Conservation (phyloP, 345 rosid species). For the Rhizophora mangle region DNA sequence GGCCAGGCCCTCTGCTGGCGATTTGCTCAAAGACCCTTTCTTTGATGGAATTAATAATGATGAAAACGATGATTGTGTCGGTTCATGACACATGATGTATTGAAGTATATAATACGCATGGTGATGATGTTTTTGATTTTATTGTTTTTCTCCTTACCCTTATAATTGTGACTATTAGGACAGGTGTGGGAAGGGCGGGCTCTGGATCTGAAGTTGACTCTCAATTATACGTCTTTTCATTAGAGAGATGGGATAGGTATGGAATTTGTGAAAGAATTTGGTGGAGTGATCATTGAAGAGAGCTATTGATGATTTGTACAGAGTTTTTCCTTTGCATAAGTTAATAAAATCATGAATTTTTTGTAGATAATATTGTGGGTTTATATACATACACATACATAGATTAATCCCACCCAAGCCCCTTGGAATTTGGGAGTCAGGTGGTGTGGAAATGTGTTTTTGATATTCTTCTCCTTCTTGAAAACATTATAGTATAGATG, state of each 20-base stretch:
- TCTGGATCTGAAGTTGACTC: neutral
- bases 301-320: neutral
- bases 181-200: neutral
- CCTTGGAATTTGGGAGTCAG: no score
- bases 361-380: neutral
- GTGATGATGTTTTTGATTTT: neutral
- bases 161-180: neutral
- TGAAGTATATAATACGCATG: neutral
- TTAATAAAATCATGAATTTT: neutral
- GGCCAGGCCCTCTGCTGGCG: conserved; percentile 14
- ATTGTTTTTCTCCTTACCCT: neutral
- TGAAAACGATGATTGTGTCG: neutral
- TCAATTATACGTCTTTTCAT: neutral
- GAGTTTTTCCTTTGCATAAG: neutral
- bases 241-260: neutral
- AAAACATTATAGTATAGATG: neutral
- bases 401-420: no score
- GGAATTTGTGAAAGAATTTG: neutral
- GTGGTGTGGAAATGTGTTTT: no score
- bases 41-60: conserved; percentile 9
- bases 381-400: no score
- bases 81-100: neutral
- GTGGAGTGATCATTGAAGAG: neutral
- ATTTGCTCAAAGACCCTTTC: conserved; percentile 2
- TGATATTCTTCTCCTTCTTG: no score